phyloP scores from a whole-genome alignment of 1,139 yeast genomes.

The Suhomyces guaymorum region DNA sequence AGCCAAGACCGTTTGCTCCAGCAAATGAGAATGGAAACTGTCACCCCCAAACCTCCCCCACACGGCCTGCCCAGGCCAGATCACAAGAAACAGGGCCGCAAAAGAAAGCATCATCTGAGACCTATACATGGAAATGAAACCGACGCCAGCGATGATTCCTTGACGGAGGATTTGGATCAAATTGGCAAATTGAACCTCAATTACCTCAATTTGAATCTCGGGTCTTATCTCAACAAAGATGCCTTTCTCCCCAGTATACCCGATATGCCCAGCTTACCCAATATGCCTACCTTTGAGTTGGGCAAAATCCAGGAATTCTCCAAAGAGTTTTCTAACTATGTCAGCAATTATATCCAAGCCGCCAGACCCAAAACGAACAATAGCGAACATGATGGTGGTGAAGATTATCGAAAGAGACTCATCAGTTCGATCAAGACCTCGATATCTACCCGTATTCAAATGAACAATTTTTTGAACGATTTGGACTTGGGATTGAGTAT shows the following conservation, averaged over 20 bases:
- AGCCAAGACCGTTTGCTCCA: not conserved
- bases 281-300: conserved; percentile 23
- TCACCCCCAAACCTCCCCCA: not conserved
- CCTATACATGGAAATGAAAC: too few relatives aligned
- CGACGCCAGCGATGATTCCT: conserved; percentile 32
- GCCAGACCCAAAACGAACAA: conserved; percentile 11
- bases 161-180: conserved; percentile 47
- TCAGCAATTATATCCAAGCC: conserved; percentile 27
- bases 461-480: conserved; percentile 52
- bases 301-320: conserved; percentile 28
- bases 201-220: conserved; percentile 17
- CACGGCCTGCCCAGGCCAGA: not conserved
- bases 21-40: not conserved
- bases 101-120: conserved; percentile 6
- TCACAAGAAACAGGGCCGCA: conserved; percentile 3
- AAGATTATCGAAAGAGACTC: conserved; percentile 15
- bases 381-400: conserved; percentile 1
- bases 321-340: conserved; percentile 33
- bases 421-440: conserved; percentile 40
- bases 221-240: conserved; percentile 18
- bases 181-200: conserved; percentile 42
- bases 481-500: conserved; percentile 53
- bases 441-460: conserved; percentile 45
- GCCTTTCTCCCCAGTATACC: conserved; percentile 13
- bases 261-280: conserved; percentile 24